Evolutionary conservation across 345 rosid genomes (phyloP).

Genomic region (Bretschneidera sinensis): DNA sequence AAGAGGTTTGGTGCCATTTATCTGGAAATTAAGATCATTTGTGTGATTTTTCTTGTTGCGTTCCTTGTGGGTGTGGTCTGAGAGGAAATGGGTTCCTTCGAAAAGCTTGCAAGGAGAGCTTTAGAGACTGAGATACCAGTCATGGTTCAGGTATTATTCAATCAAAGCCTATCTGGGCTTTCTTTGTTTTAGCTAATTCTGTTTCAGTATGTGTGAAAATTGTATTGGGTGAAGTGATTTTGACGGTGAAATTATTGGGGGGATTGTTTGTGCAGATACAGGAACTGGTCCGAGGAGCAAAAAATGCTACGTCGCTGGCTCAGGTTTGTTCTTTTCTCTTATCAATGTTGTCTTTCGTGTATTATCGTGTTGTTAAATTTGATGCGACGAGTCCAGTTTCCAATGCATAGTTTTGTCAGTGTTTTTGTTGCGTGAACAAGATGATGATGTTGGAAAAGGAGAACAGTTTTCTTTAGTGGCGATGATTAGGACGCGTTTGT

Average conservation of each 20-base stretch:
- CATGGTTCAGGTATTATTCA: constrained; percentile 78
- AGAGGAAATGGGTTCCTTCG: constrained; percentile 68
- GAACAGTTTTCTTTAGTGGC: constrained; percentile 1
- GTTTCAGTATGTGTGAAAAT: neutral
- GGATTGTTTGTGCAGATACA: constrained; percentile 60
- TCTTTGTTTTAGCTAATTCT: constrained; percentile 1
- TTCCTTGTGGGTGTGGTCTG: neutral
- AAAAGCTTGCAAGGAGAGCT: constrained; percentile 77
- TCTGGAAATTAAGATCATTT: neutral
- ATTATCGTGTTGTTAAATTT: constrained; percentile 2
- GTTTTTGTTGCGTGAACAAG: constrained; percentile 2
- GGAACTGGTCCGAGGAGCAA: constrained; percentile 59
- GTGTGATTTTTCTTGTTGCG: neutral
- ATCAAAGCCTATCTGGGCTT: neutral
- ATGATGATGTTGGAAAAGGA: constrained; percentile 22
- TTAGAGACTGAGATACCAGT: constrained; percentile 78
- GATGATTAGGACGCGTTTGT: constrained; percentile 6
- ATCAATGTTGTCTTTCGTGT: constrained; percentile 10
- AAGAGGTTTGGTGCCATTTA: neutral
- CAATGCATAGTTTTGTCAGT: constrained; percentile 4
- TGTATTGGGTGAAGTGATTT: constrained; percentile 10
- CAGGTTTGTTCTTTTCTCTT: constrained; percentile 54
- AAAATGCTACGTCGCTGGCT: constrained; percentile 73
- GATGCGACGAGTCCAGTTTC: constrained; percentile 12
- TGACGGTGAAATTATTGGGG: constrained; percentile 16